Evolutionary conservation across 1,284 basidiomycete genomes (phyloP), one percentile per base, ranked within the genome.

Genomic region (Fomitopsis palustris): DNA sequence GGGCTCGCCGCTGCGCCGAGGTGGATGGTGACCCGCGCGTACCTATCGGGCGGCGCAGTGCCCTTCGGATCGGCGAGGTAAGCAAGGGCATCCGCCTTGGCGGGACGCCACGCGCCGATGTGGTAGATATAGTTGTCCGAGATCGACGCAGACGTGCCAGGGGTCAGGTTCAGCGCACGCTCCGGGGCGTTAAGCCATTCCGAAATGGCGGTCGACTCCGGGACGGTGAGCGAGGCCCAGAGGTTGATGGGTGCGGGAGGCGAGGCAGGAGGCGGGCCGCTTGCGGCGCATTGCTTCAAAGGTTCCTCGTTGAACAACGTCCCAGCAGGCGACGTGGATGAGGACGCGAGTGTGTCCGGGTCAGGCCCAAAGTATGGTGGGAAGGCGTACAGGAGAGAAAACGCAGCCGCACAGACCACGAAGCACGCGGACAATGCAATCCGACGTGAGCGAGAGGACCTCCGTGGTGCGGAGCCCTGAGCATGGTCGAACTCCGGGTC

Each of bases 1-100:
- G 84, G 83, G 3, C 71, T 71, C 4, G 62, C 56, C 10, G 67
- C 69, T 12, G 74, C 75, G 37, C 83, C 84, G 64, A 82, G 81
- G 64, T 84, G 78, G 53, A 87, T 72, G 10, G 80, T 76, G n/a
- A 81, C 82, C 54, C 80, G 70, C 2, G 80, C 78, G 64, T 73
- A 76, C 54, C 73, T 72, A 38, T 69, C 61, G 0, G 78, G 78
- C 0, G 72, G 66, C 4, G 59, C 54, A 3, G 56, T 59, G 2
- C 65, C 57, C 29, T 62, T 62, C 3, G 75, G 71, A 27, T 70
- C 66, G 8, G 76, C 72, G 53, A 86, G 68, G 64, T 84, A 83
- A 3, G 71, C 72, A 9, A 85, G 72, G 2, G 78, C 79, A n/a
- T 76, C 78, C 4, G 70, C 69, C 69, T 86, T 86, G 2, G 75